These are phyloP conservation scores for Fusarium domesticum DNA, from an alignment of 2,329 filamentous ascomycete species.

Conservation along the genomic window DNA sequence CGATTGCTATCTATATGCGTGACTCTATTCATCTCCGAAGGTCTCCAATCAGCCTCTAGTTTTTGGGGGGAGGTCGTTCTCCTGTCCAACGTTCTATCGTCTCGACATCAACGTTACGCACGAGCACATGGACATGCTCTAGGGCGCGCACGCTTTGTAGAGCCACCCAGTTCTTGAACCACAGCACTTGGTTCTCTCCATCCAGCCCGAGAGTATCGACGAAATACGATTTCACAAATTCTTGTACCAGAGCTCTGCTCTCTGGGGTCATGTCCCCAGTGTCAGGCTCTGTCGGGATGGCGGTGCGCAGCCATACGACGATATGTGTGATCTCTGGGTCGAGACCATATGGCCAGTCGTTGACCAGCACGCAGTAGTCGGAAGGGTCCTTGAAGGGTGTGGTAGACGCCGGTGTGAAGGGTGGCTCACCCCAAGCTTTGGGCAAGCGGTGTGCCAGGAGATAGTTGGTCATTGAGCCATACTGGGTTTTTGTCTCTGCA, in stretches of 20 bases:
- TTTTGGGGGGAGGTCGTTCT: conserved; percentile 40
- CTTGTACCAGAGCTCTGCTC: conserved; percentile 61
- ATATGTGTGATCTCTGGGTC: conserved; percentile 67
- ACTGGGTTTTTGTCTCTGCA: conserved; percentile 62
- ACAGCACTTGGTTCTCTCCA: conserved; percentile 58
- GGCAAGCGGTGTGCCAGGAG: conserved; percentile 70
- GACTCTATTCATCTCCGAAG: conserved; percentile 5
- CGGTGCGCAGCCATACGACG: conserved; percentile 87
- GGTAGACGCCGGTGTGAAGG: conserved; percentile 50
- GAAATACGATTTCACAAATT: conserved; percentile 71
- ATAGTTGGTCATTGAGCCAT: conserved; percentile 78
- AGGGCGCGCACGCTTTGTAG: conserved; percentile 84
- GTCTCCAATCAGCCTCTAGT: conserved; percentile 7
- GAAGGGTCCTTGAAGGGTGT: conserved; percentile 52
- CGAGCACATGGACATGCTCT: conserved; percentile 84
- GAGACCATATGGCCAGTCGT: conserved; percentile 93
- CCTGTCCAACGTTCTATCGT: conserved; percentile 54
- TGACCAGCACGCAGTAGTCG: conserved; percentile 70
- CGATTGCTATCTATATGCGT: conserved; percentile 3
- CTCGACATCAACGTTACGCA: conserved; percentile 52
- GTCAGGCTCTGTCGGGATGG: conserved; percentile 65
- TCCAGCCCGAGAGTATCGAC: conserved; percentile 50
- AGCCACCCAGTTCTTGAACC: conserved; percentile 93
- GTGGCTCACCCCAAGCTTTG: conserved; percentile 59
- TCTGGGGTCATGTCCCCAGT: conserved; percentile 71